Conservation (phyloP, 768 basidiomycete species). For the Coprinopsis strossmayeri region DNA sequence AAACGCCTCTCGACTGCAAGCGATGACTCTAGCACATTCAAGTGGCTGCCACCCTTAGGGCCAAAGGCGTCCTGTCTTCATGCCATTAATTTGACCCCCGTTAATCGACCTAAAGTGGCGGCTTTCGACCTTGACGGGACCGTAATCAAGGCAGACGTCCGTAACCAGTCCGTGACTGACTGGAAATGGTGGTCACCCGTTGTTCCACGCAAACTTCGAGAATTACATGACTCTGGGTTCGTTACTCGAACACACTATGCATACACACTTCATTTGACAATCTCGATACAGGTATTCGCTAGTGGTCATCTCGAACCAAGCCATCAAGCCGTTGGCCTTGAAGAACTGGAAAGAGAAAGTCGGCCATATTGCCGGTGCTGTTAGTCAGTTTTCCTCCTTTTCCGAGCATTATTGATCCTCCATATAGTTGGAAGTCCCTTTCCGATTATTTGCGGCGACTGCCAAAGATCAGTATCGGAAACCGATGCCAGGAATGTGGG, state of each 20-base stretch:
- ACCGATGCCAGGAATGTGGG: conserved; percentile 86
- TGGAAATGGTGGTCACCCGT: conserved; percentile 71
- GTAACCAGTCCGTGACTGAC: conserved; percentile 26
- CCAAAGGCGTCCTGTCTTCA: conserved; percentile 34
- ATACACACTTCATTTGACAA: background rate
- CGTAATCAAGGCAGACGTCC: conserved; percentile 52
- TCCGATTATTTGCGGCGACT: conserved; percentile 73
- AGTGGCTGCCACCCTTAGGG: conserved; percentile 36
- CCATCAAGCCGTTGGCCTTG: conserved; percentile 37
- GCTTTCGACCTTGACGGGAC: conserved; percentile 88
- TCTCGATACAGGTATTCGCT: conserved; percentile 48
- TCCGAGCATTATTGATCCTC: background rate
- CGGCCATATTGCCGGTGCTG: conserved; percentile 54
- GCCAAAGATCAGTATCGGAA: conserved; percentile 75
- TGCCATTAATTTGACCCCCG: conserved; percentile 34
- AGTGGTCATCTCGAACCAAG: conserved; percentile 81
- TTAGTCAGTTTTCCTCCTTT: conserved; percentile 16
- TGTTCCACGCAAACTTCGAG: conserved; percentile 59
- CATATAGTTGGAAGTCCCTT: conserved; percentile 65
- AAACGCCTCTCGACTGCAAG: conserved; percentile 13
- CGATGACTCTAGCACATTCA: conserved; percentile 20
- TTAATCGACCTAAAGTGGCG: conserved; percentile 52
- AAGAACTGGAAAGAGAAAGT: conserved; percentile 77
- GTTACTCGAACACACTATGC: conserved; percentile 13
- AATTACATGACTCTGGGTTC: conserved; percentile 56